These are phyloP conservation scores for Suillus weaverae DNA, from an alignment of 768 basidiomycete species.

Conservation along the genomic window DNA sequence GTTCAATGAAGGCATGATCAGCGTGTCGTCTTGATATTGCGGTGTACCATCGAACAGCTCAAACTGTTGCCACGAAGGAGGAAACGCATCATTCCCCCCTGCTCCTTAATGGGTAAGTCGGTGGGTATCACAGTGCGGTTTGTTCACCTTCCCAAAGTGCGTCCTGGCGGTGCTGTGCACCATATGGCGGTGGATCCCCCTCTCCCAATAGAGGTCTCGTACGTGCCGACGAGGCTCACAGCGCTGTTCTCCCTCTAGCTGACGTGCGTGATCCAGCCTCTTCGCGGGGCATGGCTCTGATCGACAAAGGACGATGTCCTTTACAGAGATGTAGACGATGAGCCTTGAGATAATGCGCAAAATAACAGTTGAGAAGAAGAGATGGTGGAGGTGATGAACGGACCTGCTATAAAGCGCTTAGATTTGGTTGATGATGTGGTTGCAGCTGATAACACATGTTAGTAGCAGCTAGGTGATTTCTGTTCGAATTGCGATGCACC, in stretches of 20 bases:
- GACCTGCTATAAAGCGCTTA: neutral
- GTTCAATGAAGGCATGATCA: neutral
- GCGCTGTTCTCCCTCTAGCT: too few relatives aligned
- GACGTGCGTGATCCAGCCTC: too few relatives aligned
- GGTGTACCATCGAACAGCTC: neutral
- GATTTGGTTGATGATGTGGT: neutral
- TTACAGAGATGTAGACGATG: too few relatives aligned
- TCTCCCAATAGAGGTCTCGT: neutral
- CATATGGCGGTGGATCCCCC: neutral
- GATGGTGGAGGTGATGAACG: too few relatives aligned
- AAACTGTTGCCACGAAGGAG: neutral
- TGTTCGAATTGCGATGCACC: neutral
- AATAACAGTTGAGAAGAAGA: too few relatives aligned
- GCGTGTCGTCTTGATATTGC: neutral
- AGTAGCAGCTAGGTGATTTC: neutral
- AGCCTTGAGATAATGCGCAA: too few relatives aligned
- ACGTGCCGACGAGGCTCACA: too few relatives aligned
- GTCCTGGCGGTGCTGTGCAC: neutral
- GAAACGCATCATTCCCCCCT: neutral
- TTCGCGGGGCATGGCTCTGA: too few relatives aligned
- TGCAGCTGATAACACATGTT: neutral
- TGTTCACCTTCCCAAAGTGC: neutral
- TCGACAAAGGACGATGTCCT: too few relatives aligned
- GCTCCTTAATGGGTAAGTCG: neutral
- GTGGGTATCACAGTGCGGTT: too few relatives aligned